A percentile compares a stretch with the other conserved stretches of the same genome.
Conservation (phyloP, 2,329 filamentous ascomycete genomes). For the Microthyrium microscopicum region DNA sequence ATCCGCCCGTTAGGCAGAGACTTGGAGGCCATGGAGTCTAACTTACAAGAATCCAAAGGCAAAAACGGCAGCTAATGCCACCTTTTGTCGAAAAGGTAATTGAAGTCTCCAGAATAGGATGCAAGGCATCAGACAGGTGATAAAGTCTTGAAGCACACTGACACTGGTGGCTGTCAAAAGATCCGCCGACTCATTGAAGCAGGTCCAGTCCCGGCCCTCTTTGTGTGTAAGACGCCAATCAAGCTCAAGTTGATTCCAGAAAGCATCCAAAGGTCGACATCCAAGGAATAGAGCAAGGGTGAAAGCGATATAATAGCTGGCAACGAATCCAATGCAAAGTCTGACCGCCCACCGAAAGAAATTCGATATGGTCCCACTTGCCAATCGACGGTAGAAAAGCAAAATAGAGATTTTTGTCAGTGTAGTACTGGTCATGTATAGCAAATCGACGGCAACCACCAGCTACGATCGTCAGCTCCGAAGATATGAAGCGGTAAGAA, state of each 20-base stretch:
- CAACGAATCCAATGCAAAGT: conserved; percentile 8
- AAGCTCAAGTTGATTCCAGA: conserved; percentile 10
- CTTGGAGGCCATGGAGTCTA: not conserved
- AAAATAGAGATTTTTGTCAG: conserved; percentile 12
- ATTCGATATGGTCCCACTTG: not conserved
- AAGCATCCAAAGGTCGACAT: conserved; percentile 11
- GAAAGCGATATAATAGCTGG: conserved; percentile 9
- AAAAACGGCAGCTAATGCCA: conserved; percentile 22
- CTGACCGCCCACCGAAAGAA: conserved; percentile 3
- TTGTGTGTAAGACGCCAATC: conserved; percentile 9
- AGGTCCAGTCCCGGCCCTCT: conserved; percentile 8
- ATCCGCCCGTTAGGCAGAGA: not conserved
- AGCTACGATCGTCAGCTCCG: conserved; percentile 7
- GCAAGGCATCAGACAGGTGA: conserved; percentile 11
- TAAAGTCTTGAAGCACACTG: conserved; percentile 11
- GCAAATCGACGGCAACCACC: conserved; percentile 10
- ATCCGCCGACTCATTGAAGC: conserved; percentile 9
- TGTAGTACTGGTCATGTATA: conserved; percentile 12
- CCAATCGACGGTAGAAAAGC: conserved; percentile 11
- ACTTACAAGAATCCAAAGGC: conserved; percentile 26
- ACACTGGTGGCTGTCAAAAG: conserved; percentile 10
- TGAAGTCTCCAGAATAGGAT: conserved; percentile 10
- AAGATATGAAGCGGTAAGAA: conserved; percentile 10
- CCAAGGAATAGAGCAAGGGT: conserved; percentile 10
- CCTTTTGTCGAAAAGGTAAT: conserved; percentile 9